phyloP scores from a whole-genome alignment of 75 land plant species.

The Sequoiadendron giganteum region DNA sequence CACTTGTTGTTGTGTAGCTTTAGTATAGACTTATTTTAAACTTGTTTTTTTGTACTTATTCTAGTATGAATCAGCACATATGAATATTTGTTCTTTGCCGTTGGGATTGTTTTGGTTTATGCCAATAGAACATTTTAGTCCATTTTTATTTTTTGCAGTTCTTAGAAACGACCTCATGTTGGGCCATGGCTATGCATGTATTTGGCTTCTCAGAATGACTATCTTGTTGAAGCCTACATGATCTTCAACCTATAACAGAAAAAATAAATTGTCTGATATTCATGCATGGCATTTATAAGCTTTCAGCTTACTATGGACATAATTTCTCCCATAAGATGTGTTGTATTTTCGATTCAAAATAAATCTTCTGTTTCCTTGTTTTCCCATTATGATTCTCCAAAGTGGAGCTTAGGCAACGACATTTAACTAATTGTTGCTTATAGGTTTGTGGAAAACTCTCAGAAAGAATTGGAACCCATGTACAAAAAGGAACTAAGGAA shows the following conservation, averaged over 20 bases:
- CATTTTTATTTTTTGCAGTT: not conserved
- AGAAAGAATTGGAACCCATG: slow-evolving; percentile 88
- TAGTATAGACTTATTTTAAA: not conserved
- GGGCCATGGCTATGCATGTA: not conserved
- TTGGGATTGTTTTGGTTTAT: not conserved
- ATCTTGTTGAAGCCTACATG: not conserved
- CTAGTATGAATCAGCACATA: not conserved
- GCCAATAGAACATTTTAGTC: not conserved
- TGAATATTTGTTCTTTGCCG: not conserved
- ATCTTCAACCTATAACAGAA: not conserved
- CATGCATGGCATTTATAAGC: not conserved
- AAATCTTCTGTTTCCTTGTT: not conserved
- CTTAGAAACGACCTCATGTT: not conserved
- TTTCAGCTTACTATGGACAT: not conserved
- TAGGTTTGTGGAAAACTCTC: slow-evolving; percentile 82
- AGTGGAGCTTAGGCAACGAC: not conserved
- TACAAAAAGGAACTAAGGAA: slow-evolving; percentile 52
- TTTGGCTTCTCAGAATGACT: not conserved
- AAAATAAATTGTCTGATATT: not conserved
- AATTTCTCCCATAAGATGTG: not conserved
- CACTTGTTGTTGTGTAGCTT: not conserved
- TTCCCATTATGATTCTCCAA: not conserved
- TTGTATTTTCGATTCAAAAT: not conserved
- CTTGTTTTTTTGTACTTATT: not conserved
- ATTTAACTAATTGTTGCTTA: slow-evolving; percentile 6